Evolutionary conservation across 306 rosid species (phyloP).

Genomic region (Corylus heterophylla): DNA sequence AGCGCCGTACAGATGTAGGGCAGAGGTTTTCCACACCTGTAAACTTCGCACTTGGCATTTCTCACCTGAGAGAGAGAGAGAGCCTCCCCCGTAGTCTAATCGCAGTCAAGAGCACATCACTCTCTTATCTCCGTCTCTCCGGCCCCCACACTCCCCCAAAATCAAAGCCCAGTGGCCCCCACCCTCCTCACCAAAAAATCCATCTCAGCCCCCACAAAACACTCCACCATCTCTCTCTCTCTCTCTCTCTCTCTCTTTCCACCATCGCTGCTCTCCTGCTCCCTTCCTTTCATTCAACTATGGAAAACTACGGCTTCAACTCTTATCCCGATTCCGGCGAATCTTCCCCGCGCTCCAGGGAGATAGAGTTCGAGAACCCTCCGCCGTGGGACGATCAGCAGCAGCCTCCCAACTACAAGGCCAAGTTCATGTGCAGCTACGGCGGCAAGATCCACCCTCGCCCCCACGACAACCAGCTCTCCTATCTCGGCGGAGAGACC

Average conservation of each 20-base stretch:
- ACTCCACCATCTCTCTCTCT: not conserved
- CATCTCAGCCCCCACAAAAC: too few species aligned
- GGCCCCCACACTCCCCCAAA: not conserved
- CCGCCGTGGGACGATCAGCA: slow-evolving; percentile 87
- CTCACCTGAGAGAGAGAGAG: not conserved
- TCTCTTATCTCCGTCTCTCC: slow-evolving; percentile 3
- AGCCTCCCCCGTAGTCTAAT: not conserved
- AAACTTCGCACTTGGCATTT: not conserved
- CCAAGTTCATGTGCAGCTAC: slow-evolving; percentile 88
- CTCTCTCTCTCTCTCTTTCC: slow-evolving; percentile 2
- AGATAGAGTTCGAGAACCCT: slow-evolving; percentile 81
- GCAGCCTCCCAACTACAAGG: slow-evolving; percentile 56
- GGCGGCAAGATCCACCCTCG: slow-evolving; percentile 98
- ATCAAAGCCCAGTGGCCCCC: not conserved
- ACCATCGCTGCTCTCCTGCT: not conserved
- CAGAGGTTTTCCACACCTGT: too few species aligned
- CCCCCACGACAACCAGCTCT: slow-evolving; percentile 78
- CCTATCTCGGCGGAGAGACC: slow-evolving; percentile 90
- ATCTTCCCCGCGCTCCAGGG: slow-evolving; percentile 86
- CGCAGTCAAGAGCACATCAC: slow-evolving; percentile 32
- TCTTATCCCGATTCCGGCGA: slow-evolving; percentile 86
- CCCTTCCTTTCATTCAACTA: not conserved
- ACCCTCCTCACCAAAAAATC: not conserved
- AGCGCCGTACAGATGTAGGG: too few species aligned
- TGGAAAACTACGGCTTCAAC: slow-evolving; percentile 73